Percentiles rank a stretch among this genome's conserved stretches.
phyloP scores from a whole-genome alignment of 177 flowering plant genomes.

The Telopea speciosissima region DNA sequence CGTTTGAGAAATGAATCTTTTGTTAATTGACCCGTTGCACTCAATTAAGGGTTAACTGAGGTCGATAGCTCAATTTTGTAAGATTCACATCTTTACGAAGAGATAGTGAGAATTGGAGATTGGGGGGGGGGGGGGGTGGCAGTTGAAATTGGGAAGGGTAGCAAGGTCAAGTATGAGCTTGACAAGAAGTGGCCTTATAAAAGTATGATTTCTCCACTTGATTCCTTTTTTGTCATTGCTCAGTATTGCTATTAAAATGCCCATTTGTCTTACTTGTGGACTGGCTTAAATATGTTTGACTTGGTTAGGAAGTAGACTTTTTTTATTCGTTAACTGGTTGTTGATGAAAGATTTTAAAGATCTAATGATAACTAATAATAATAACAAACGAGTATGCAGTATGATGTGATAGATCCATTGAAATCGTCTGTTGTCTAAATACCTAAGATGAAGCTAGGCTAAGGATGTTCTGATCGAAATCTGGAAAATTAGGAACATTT shows the following conservation, averaged over 20 bases:
- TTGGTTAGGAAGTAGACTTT: not conserved
- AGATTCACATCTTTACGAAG: no score
- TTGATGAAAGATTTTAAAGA: not conserved
- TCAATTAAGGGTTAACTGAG: not conserved
- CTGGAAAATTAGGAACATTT: no score
- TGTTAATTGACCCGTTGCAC: not conserved
- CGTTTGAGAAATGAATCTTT: not conserved
- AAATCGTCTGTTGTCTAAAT: no score
- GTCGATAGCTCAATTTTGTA: not conserved
- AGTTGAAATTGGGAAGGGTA: slow-evolving; percentile 76
- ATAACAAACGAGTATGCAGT: no score
- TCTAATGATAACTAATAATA: not conserved
- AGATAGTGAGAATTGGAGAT: no score
- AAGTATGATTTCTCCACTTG: slow-evolving; percentile 31
- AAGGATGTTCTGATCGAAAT: no score
- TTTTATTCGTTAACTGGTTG: not conserved
- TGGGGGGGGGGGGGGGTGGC: slow-evolving; percentile 24
- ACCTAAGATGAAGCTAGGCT: no score
- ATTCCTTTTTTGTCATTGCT: not conserved
- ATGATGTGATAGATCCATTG: no score
- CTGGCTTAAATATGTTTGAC: not conserved
- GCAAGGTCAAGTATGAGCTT: slow-evolving; percentile 90
- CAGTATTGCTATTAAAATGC: not conserved
- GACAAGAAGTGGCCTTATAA: slow-evolving; percentile 80
- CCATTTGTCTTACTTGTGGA: not conserved